Evolutionary conservation across 441 rosid species (phyloP).

Genomic region (Sinapis alba): DNA sequence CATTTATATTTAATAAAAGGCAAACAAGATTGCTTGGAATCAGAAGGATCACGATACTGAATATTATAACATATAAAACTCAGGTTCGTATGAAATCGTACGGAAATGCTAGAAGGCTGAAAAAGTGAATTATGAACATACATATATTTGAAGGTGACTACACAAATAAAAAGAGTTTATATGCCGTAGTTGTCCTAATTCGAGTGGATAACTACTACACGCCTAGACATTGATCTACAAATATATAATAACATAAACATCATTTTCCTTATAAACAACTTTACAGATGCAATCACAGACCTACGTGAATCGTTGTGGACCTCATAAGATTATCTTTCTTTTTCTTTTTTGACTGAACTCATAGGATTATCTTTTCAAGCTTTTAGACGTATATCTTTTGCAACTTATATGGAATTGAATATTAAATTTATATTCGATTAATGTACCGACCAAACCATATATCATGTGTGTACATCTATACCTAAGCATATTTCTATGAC

Average conservation of each 20-base stretch:
- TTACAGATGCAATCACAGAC: conserved; percentile 9
- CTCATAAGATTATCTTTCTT: conserved; percentile 19
- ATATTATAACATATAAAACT: neutral
- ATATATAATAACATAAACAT: conserved; percentile 17
- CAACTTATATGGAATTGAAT: conserved; percentile 9
- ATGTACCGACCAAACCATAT: conserved; percentile 28
- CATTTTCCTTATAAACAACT: conserved; percentile 10
- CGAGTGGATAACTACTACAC: conserved; percentile 30
- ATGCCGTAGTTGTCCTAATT: conserved; percentile 19
- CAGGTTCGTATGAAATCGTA: conserved; percentile 5
- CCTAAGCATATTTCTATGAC: neutral
- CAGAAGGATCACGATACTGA: neutral
- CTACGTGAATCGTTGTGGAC: conserved; percentile 25
- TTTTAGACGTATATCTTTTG: neutral
- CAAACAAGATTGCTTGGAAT: neutral
- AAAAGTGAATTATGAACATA: conserved; percentile 18
- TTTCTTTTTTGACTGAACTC: no score
- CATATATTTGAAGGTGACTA: no score
- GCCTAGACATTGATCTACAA: conserved; percentile 14
- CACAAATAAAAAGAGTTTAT: neutral
- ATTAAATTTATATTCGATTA: neutral
- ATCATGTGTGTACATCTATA: neutral
- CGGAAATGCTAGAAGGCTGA: neutral
- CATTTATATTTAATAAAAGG: neutral
- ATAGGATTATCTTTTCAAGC: no score